These are phyloP conservation scores for Pythium myriotylum DNA, from an alignment of 352 stramenopile genomes.

Conservation along the genomic window DNA sequence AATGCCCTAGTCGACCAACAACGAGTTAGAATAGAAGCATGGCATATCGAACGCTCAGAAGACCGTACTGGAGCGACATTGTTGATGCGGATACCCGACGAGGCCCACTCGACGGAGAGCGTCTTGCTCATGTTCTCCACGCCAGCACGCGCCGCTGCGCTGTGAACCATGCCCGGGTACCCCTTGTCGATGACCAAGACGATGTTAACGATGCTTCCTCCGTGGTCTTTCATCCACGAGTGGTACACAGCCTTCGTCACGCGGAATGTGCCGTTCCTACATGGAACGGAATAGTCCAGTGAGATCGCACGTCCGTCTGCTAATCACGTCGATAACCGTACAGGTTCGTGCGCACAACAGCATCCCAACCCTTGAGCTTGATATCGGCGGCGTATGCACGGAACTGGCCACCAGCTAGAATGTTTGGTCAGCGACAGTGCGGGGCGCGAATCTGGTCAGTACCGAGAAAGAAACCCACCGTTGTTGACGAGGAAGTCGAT, in stretches of 20 bases:
- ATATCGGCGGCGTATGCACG: slow-evolving; percentile 88
- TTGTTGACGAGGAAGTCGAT: slow-evolving; percentile 95
- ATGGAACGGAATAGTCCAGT: too few species aligned
- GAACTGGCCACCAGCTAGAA: slow-evolving; percentile 91
- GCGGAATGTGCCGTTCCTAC: slow-evolving; percentile 89
- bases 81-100: slow-evolving; percentile 91
- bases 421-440: too few species aligned
- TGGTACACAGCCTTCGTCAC: slow-evolving; percentile 93
- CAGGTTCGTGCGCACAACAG: slow-evolving; percentile 93
- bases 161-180: slow-evolving; percentile 92
- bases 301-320: too few species aligned
- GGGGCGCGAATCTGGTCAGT: too few species aligned
- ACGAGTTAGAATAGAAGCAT: not conserved
- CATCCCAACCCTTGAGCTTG: slow-evolving; percentile 89
- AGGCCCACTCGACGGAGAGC: slow-evolving; percentile 93
- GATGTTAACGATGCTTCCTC: slow-evolving; percentile 95
- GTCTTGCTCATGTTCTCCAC: slow-evolving; percentile 95
- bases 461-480: slow-evolving; percentile 60
- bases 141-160: slow-evolving; percentile 86
- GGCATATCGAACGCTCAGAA: not conserved
- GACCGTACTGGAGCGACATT: slow-evolving; percentile 86
- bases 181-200: slow-evolving; percentile 94
- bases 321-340: slow-evolving; percentile 31
- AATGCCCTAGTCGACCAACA: slow-evolving; percentile 48
- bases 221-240: slow-evolving; percentile 93